Evolutionary conservation across 441 rosid genomes (phyloP), one percentile per base, ranked within the genome.

Genomic region (Iberis amara): DNA sequence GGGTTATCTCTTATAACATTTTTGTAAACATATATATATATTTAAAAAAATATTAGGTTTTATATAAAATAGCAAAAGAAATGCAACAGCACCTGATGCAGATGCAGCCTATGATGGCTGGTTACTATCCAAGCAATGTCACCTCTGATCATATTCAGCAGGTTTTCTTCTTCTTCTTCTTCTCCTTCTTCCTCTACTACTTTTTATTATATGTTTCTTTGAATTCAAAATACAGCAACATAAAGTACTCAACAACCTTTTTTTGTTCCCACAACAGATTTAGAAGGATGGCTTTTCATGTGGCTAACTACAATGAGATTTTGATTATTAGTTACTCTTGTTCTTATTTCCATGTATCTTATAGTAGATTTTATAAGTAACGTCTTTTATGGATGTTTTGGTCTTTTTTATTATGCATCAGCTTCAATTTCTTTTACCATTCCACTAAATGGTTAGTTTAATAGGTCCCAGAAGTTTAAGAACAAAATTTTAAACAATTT

Each of bases 71-170:
- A 53, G 65, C 61, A 72, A 66, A 76, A 81, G 73, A 76, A 69
- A 84, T 86, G 92, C 96, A 91, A 74, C 96, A 88, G 95, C 98
- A 88, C 91, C 95, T 91, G 96, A 82, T 83, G 86, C 95, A 82
- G 90, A 88, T 83, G 96, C 96, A 86, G 86, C 91, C 91, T 85
- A 84, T 86, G 91, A 89, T 89, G 95, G 94, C 95, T 66, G 81
- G 95, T 60, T 92, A 86, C 79, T 88, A 86, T 72, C 89, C 98
- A 66, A 88, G 76, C 89, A 91, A 84, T 89, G 96, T 84, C 80
- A 92, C 98, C 39, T 83, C 96, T 78, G 98, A 92, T 86, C 98
- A 88, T 69, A 88, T 92, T 70, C 98, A 92, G 57, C 98, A 88
- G 96, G 98, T 88, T 69, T 57, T 60, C 62, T 51, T 8, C 47